phyloP scores from a whole-genome alignment of 331 rosid genomes.

The Cucumis variabilis region DNA sequence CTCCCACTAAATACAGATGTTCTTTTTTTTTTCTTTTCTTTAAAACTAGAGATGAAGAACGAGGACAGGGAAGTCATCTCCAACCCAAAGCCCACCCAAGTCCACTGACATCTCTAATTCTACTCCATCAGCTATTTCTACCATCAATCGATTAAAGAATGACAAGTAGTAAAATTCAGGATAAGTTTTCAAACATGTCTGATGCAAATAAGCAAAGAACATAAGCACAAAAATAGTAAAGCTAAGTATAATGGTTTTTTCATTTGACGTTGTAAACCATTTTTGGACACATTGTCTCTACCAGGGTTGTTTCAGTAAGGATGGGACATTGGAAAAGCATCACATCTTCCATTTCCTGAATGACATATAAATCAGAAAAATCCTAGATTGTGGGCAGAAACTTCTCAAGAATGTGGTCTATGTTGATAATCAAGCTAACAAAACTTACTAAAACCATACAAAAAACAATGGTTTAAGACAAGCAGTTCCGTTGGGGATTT shows the following conservation, averaged over 20 bases:
- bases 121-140: too few relatives aligned
- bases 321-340: constrained; percentile 14
- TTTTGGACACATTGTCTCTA: background rate
- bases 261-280: background rate
- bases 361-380: constrained; percentile 10
- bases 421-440: constrained; percentile 24
- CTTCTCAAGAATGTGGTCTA: background rate
- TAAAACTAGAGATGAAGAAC: too few relatives aligned
- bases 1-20: too few relatives aligned
- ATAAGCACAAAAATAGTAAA: background rate
- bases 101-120: too few relatives aligned
- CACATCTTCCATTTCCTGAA: constrained; percentile 9
- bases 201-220: background rate
- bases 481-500: background rate
- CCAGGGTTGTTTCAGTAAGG: background rate
- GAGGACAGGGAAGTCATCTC: too few relatives aligned
- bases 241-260: background rate
- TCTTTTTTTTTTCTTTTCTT: too few relatives aligned
- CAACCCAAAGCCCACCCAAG: too few relatives aligned
- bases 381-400: background rate
- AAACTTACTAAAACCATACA: constrained; percentile 18
- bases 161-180: background rate
- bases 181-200: background rate
- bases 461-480: constrained; percentile 1
- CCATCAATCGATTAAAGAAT: background rate